Evolutionary conservation across 768 basidiomycete genomes (phyloP), one percentile per base, ranked within the genome.

Genomic region (Leccinum arenicola): DNA sequence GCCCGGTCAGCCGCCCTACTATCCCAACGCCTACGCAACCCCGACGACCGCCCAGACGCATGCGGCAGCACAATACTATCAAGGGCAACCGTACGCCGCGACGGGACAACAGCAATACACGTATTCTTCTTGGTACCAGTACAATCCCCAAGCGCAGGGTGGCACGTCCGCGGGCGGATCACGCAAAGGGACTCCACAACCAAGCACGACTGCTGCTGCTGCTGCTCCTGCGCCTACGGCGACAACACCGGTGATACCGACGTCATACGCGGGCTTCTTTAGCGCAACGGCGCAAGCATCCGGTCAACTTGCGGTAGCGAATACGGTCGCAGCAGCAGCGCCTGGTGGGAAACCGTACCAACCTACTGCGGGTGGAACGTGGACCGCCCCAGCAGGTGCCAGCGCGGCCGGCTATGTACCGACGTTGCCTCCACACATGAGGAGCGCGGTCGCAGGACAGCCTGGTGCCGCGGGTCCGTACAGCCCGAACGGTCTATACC

Each of bases 281-380:
- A 73, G 67, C 45, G 57, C 63, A 6, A 47, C 62, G 45, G 58
- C 70, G 56, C 74, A 76, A 31, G 36, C 70, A 27, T 63, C 70
- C 25, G 73, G 71, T 27, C 77, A 81, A 55, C 80, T 83, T 5
- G 83, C 80, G 3, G 83, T 84, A 6, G 83, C 82, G 10, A 85
- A 84, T 50, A 84, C 84, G 1, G 81, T 82, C 25, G 63, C 80
- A 23, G 63, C 67, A 45, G 56, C 68, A 23, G 64, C 61, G 47
- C 56, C 70, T 0, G 62, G 58, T 8, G 68, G 57, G 47, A 76
- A 77, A 47, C 52, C 74, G n/a, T 74, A 71, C 57, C 66, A 72
- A 19, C 68, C 73, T 12, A n/a, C 60, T 1, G 57, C 66, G 2
- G 65, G 63, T 21, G 69, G 61, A 23, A 45, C 65, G 2, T 71